phyloP scores from a whole-genome alignment of 768 basidiomycete species.

The Russula earlei region DNA sequence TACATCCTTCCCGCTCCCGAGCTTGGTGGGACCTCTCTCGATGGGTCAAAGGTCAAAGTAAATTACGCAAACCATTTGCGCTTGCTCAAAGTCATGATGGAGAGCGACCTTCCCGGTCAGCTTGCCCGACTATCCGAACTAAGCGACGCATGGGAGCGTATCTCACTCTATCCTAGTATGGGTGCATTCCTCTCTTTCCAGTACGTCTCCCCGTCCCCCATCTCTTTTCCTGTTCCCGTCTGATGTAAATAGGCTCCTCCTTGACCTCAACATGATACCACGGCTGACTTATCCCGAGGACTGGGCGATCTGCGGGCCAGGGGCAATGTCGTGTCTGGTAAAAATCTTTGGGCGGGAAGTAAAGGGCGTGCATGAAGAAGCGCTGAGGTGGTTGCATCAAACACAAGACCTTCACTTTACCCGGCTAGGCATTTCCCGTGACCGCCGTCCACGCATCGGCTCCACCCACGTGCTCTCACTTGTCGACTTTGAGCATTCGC shows the following conservation, averaged over 20 bases:
- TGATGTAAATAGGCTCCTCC: conserved; percentile 24
- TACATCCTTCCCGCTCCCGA: conserved; percentile 65
- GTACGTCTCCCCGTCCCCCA: conserved; percentile 19
- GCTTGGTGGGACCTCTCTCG: conserved; percentile 31
- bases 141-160: conserved; percentile 49
- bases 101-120: conserved; percentile 39
- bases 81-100: conserved; percentile 41
- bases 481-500: conserved; percentile 66
- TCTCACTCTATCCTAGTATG: conserved; percentile 57
- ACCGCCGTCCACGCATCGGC: conserved; percentile 23
- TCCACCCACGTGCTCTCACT: conserved; percentile 36
- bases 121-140: conserved; percentile 44
- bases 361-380: conserved; percentile 40
- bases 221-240: not conserved
- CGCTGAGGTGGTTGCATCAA: conserved; percentile 55
- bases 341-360: conserved; percentile 50
- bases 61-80: conserved; percentile 54
- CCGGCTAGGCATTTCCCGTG: conserved; percentile 36
- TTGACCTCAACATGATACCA: conserved; percentile 32
- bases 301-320: conserved; percentile 62
- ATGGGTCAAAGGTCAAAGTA: conserved; percentile 21
- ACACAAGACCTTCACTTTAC: conserved; percentile 53
- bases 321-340: conserved; percentile 53
- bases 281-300: conserved; percentile 50
- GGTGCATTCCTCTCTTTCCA: conserved; percentile 70